phyloP scores from a whole-genome alignment of 768 basidiomycete genomes.

The Pisolithus tinctorius region DNA sequence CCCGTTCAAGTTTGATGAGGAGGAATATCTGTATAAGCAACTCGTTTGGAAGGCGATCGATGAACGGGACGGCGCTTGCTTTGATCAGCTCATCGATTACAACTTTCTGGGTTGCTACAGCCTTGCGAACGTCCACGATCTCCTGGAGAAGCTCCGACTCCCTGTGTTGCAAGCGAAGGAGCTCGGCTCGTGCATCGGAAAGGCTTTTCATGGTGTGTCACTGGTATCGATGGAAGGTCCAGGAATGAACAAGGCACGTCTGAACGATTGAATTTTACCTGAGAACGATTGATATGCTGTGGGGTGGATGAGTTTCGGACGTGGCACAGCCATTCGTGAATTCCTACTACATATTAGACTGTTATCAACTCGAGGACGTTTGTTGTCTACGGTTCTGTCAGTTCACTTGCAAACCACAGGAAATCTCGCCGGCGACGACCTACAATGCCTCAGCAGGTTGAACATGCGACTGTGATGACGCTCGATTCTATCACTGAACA shows the following conservation, averaged over 20 bases:
- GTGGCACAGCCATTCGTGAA: too few species aligned
- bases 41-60: background rate
- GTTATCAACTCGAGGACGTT: too few species aligned
- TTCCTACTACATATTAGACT: too few species aligned
- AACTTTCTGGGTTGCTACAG: background rate
- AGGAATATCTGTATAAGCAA: background rate
- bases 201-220: background rate
- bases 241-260: too few species aligned
- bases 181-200: background rate
- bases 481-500: slow-evolving; percentile 34
- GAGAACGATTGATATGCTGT: too few species aligned
- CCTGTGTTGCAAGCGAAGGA: background rate
- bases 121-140: background rate
- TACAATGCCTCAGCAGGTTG: slow-evolving; percentile 44
- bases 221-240: too few species aligned
- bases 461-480: slow-evolving; percentile 38
- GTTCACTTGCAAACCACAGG: too few species aligned
- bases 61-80: background rate
- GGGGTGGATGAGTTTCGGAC: too few species aligned
- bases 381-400: too few species aligned
- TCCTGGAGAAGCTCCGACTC: background rate
- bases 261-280: too few species aligned
- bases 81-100: background rate
- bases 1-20: background rate
- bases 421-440: background rate